Base-by-base conservation (phyloP, 805 yeast species). In the Hanseniaspora clermontiae region DNA sequence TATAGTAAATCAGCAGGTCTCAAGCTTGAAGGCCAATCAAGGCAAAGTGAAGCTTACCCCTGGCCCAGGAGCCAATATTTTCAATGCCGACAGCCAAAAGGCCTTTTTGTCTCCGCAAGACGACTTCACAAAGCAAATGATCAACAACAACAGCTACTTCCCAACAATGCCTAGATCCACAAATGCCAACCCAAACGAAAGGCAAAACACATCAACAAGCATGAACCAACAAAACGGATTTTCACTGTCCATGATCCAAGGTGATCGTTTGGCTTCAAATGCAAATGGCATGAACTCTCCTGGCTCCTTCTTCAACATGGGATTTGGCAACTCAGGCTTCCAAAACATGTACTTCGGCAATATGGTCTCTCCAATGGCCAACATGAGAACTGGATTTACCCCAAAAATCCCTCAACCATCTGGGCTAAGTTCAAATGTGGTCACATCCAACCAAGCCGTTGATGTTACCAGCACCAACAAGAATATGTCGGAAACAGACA, bases 281-380 rank as follows among this genome's bases (percentile, higher is more conserved):
- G 29, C 59, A 1, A 63, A 59, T 12, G 59, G 57, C 3, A 40
- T 54, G 20, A 59, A 57, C 31, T 58, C 61, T 15, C 62, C 66
- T 2, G 60, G 63, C 1, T 61, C 63, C 29, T 60, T 60, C 20
- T 51, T 65, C 20, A 61, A 29, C 29, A 43, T 51, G 20, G 49
- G 43, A 14, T 37, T 51, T 8, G 31, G 31, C 15, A 36, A 19
- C 17, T 9, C 45, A 36, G 19, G 20, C 24, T 11, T 51, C 8
- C 43, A 43, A 19, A 45, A 29, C 46, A 62, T 69, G 51, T 66
- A 71, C 34, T 65, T 72, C 57, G 68, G 86, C 0, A 91, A 88
- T 0, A 71, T 87, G 48, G 83, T 89, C 0, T 93, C 93, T 2
- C 84, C 82, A 66, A 43, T 51, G 95, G 86, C 64, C 78, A 77